A percentile compares a stretch with the other conserved stretches of the same genome.
phyloP scores from a whole-genome alignment of 805 yeast genomes.

The Yamadazyma sp. region DNA sequence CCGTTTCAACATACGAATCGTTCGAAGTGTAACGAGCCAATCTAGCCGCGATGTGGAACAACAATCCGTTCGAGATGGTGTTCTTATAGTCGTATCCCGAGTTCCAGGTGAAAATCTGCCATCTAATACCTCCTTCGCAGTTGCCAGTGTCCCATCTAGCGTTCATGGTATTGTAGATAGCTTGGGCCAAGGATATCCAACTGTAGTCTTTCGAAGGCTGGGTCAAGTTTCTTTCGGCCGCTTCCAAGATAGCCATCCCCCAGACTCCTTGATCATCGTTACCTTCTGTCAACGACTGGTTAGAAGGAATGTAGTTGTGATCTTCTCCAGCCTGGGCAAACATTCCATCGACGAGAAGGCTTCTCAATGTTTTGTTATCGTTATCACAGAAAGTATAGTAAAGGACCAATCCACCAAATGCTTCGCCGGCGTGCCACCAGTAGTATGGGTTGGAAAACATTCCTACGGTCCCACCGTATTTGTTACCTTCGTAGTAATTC shows the following conservation, averaged over 20 bases:
- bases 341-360: slow-evolving; percentile 41
- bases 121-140: slow-evolving; percentile 89
- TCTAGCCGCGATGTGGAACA: slow-evolving; percentile 85
- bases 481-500: slow-evolving; percentile 45
- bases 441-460: slow-evolving; percentile 47
- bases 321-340: slow-evolving; percentile 43
- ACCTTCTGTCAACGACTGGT: slow-evolving; percentile 48
- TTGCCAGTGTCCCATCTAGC: slow-evolving; percentile 73
- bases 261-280: slow-evolving; percentile 56
- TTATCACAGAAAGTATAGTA: slow-evolving; percentile 39
- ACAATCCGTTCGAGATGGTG: slow-evolving; percentile 85
- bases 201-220: slow-evolving; percentile 60
- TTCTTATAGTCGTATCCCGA: slow-evolving; percentile 92
- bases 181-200: slow-evolving; percentile 86
- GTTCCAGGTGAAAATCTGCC: slow-evolving; percentile 97
- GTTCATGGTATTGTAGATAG: slow-evolving; percentile 88
- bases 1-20: slow-evolving; percentile 70
- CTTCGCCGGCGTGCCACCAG: slow-evolving; percentile 57
- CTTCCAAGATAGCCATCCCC: slow-evolving; percentile 48
- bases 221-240: slow-evolving; percentile 45
- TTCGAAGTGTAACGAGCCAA: slow-evolving; percentile 81
- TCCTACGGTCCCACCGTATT: slow-evolving; percentile 47
- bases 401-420: slow-evolving; percentile 48
- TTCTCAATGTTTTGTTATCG: slow-evolving; percentile 27
- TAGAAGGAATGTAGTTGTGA: slow-evolving; percentile 44